Percentiles rank a stretch among this genome's conserved stretches.
Evolutionary conservation across 1,284 basidiomycete species (phyloP).

Genomic region (Hymenochaete sp.): DNA sequence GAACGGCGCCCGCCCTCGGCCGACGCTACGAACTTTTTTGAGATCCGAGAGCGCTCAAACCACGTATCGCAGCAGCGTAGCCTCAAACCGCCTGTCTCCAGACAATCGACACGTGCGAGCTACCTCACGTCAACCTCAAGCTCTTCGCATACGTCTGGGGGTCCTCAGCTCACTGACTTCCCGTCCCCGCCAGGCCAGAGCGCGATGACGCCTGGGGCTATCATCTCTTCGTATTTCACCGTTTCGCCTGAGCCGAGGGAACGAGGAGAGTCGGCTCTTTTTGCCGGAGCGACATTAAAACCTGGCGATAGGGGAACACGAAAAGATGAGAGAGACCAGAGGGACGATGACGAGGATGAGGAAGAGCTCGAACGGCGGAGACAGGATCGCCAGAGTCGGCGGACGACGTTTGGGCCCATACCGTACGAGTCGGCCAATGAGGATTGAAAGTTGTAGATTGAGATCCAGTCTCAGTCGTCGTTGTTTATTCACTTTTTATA

Average conservation of each 20-base stretch:
- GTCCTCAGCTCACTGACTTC: slow-evolving; percentile 69
- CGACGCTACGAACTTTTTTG: too few species aligned
- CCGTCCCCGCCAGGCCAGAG: slow-evolving; percentile 44
- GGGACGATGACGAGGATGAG: too few species aligned
- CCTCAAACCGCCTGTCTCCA: slow-evolving; percentile 32
- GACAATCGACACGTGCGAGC: slow-evolving; percentile 44
- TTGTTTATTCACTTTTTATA: background rate
- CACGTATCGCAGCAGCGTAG: too few species aligned
- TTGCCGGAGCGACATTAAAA: background rate
- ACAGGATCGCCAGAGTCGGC: slow-evolving; percentile 18
- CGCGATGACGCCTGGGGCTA: slow-evolving; percentile 27
- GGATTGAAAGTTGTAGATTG: slow-evolving; percentile 1
- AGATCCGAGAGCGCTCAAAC: too few species aligned
- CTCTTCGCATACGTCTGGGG: slow-evolving; percentile 55
- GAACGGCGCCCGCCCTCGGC: slow-evolving; percentile 14
- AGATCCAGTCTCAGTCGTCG: background rate
- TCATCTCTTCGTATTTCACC: slow-evolving; percentile 40
- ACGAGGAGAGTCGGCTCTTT: slow-evolving; percentile 7
- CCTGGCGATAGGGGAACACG: too few species aligned
- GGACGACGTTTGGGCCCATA: slow-evolving; percentile 27
- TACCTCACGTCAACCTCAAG: slow-evolving; percentile 54
- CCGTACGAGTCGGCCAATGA: slow-evolving; percentile 18
- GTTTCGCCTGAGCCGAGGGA: slow-evolving; percentile 18
- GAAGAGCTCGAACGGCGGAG: slow-evolving; percentile 1
- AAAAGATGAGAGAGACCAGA: too few species aligned